phyloP scores from a whole-genome alignment of 2,329 filamentous ascomycete species.

The Colletotrichum limetticola region DNA sequence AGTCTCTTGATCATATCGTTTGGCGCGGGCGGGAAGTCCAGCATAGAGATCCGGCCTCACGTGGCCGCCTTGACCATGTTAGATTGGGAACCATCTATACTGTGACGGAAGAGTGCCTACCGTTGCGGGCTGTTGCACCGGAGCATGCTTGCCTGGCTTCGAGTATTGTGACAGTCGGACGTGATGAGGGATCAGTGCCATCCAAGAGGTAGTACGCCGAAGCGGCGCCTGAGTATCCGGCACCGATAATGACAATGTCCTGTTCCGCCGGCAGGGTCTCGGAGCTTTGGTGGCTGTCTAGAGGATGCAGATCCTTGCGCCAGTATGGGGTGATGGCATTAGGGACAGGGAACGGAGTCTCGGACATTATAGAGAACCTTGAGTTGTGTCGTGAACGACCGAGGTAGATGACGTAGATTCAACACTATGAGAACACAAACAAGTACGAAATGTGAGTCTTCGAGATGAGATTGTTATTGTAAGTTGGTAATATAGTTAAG shows the following conservation, averaged over 20 bases:
- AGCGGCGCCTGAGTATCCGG: constrained; percentile 28
- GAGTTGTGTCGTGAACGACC: background rate
- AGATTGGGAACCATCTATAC: background rate
- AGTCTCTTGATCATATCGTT: constrained; percentile 36
- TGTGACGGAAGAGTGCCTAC: background rate
- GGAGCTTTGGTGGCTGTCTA: constrained; percentile 32
- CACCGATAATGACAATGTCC: constrained; percentile 35
- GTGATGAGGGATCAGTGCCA: background rate
- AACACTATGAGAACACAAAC: background rate
- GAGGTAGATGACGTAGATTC: background rate
- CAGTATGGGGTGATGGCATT: constrained; percentile 26
- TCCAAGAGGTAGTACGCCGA: constrained; percentile 21
- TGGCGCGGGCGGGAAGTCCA: constrained; percentile 6
- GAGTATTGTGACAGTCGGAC: constrained; percentile 25
- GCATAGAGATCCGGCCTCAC: constrained; percentile 30
- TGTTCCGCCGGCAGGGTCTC: constrained; percentile 22
- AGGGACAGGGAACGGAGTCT: constrained; percentile 11
- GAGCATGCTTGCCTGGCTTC: constrained; percentile 35
- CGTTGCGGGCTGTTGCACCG: constrained; percentile 33
- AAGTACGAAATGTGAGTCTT: background rate
- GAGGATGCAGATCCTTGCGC: constrained; percentile 23
- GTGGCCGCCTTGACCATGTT: constrained; percentile 23
- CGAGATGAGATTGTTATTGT: background rate
- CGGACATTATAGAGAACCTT: background rate
- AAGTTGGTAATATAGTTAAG: background rate